phyloP scores from a whole-genome alignment of 371 early-diverging fungal genomes.

The Apophysomyces trapeziformis region DNA sequence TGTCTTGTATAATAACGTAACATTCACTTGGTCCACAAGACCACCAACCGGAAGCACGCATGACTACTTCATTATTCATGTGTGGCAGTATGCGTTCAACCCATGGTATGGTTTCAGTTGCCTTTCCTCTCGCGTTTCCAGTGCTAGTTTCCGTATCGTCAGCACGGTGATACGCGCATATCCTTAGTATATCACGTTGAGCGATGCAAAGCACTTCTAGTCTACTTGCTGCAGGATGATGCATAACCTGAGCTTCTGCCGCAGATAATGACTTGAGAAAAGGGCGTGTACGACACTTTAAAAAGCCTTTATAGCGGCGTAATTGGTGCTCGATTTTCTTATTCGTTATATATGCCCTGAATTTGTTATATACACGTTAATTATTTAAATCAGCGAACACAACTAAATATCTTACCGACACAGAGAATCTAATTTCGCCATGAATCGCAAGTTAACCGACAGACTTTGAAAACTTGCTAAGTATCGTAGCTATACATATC shows the following conservation, averaged over 20 bases:
- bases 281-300: constrained; percentile 38
- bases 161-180: constrained; percentile 33
- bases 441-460: constrained; percentile 46
- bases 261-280: constrained; percentile 40
- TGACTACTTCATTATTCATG: constrained; percentile 43
- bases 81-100: constrained; percentile 29
- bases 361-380: neutral
- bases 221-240: constrained; percentile 47
- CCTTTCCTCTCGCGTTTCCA: constrained; percentile 22
- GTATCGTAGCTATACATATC: neutral
- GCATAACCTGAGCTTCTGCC: constrained; percentile 36
- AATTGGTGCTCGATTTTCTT: constrained; percentile 49
- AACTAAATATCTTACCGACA: constrained; percentile 30
- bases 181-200: constrained; percentile 41
- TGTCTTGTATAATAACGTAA: constrained; percentile 51
- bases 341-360: constrained; percentile 51
- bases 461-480: constrained; percentile 23
- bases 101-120: constrained; percentile 36
- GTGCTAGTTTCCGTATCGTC: constrained; percentile 14
- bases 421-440: constrained; percentile 53
- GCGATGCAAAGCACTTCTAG: constrained; percentile 53
- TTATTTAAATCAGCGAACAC: neutral
- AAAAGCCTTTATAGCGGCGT: constrained; percentile 27
- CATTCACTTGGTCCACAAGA: constrained; percentile 49
- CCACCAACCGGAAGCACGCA: constrained; percentile 55